Base-by-base conservation (phyloP, 202 grass and related monocot genomes). In the Musa balbisiana region DNA sequence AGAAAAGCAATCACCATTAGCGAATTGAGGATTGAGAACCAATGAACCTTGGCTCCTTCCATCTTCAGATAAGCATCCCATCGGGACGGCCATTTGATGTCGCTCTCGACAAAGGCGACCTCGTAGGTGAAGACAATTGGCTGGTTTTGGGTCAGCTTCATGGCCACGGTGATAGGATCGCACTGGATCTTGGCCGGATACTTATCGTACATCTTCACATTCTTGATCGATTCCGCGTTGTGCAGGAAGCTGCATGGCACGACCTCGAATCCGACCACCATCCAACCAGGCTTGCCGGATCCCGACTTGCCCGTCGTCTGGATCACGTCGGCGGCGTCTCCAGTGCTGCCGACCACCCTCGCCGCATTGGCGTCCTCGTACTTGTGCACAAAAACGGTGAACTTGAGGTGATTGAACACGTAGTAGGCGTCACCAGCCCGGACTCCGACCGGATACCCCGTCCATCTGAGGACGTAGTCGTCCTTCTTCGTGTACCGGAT, bases 31-130 rank as follows among this genome's bases (percentile, higher is more conserved):
- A 96, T 96, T 26, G 87, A 96, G 74, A 96, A 92, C 92, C 87
- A 96, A 77, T 96, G 92, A 64, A 96, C 83, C 84, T 87, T 96
- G 33, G 89, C 69, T 11, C 89, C 89, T 51, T 96, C 89, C 92
- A 92, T 96, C 84, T 92, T 96, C 75, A 92, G 73, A 81, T 96
- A 96, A 71, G 83, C 74, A 87, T 96, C 92, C 89, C 92, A 96
- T 79, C 92, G 87, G 63, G 87, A 96, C 20, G 92, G 92, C 92
- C 92, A 96, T 83, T 71, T 96, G 76, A 90, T 96, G 71, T 96
- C 80, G 14, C 89, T 92, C 81, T 90, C 90, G 27, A 96, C 85
- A 79, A 92, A 96, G 71, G 83, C 85, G 5, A 96, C 85, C 27
- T 91, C 88, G 52, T 97, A 97, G 15, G 90, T 97, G 67, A 89